A percentile compares a stretch with the other conserved stretches of the same genome.
Evolutionary conservation across 352 stramenopile species (phyloP).

Genomic region (Sclerospora graminicola): DNA sequence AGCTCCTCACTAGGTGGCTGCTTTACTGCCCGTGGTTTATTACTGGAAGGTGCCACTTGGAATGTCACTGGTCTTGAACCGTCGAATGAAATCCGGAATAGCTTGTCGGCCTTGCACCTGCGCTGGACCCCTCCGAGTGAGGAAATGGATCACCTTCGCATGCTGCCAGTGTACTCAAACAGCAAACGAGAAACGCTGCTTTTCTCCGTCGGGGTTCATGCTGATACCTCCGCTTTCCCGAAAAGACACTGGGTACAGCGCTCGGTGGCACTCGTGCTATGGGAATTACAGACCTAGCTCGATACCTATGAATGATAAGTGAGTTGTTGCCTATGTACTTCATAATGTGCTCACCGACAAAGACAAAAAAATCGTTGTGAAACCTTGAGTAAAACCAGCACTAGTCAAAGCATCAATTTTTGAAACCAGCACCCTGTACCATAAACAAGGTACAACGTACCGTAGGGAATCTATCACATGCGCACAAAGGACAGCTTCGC

Average conservation of each 20-base stretch:
- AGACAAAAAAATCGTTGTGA: no score
- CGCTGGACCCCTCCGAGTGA: conserved; percentile 39
- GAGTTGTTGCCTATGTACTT: no score
- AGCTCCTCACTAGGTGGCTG: conserved; percentile 15
- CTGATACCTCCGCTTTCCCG: conserved; percentile 37
- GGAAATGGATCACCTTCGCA: conserved; percentile 20
- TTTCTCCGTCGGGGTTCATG: conserved; percentile 71
- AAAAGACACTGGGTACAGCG: conserved; percentile 71
- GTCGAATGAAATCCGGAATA: conserved; percentile 71
- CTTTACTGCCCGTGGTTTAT: conserved; percentile 63
- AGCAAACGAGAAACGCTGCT: conserved; percentile 62
- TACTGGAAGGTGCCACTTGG: conserved; percentile 81
- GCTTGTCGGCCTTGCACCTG: conserved; percentile 54
- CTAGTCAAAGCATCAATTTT: no score
- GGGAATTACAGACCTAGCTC: conserved; percentile 50
- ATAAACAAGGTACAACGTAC: no score
- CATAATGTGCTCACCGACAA: no score
- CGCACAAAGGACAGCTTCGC: no score
- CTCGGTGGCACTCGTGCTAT: conserved; percentile 72
- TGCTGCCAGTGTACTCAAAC: conserved; percentile 82
- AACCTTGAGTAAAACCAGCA: no score
- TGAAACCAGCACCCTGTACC: no score
- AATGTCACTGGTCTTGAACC: conserved; percentile 48
- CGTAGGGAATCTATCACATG: no score
- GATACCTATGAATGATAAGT: no score